A percentile compares a stretch with the other conserved stretches of the same genome.
These are phyloP conservation scores for Tetrahymena malaccensis DNA, from an alignment of 73 alveolate species.

Conservation along the genomic window DNA sequence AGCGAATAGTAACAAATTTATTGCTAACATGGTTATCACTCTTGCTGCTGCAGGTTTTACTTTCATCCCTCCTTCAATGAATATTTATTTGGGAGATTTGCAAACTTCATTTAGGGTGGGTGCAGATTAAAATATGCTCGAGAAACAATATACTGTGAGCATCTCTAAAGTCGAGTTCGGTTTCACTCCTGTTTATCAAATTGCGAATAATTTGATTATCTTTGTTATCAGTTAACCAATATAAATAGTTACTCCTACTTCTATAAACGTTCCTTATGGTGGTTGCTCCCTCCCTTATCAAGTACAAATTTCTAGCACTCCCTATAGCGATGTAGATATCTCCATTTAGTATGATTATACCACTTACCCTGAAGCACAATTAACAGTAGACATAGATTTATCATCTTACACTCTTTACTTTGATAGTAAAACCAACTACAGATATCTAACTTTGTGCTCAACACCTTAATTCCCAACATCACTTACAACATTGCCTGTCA, in stretches of 20 bases:
- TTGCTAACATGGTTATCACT: not conserved
- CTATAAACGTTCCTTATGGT: not conserved
- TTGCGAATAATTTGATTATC: not conserved
- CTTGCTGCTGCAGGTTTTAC: not conserved
- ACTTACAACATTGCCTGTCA: not conserved
- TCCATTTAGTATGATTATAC: not conserved
- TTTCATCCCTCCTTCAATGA: not conserved
- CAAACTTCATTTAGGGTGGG: not conserved
- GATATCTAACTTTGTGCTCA: not conserved
- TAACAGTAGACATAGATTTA: not conserved
- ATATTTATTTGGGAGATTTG: not conserved
- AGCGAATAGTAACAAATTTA: not conserved
- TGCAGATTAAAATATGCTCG: not conserved
- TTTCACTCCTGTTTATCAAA: not conserved
- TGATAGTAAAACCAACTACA: not conserved
- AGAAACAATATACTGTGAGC: not conserved
- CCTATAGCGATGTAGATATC: not conserved
- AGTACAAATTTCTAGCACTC: not conserved
- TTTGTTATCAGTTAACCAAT: not conserved
- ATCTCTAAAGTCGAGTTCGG: not conserved
- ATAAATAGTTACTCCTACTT: not conserved
- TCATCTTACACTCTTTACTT: not conserved
- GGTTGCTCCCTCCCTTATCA: not conserved
- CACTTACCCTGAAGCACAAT: not conserved
- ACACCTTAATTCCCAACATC: not conserved